Evolutionary conservation across 495 filamentous ascomycete genomes (phyloP).

Genomic region (Trypethelium eluteriae): DNA sequence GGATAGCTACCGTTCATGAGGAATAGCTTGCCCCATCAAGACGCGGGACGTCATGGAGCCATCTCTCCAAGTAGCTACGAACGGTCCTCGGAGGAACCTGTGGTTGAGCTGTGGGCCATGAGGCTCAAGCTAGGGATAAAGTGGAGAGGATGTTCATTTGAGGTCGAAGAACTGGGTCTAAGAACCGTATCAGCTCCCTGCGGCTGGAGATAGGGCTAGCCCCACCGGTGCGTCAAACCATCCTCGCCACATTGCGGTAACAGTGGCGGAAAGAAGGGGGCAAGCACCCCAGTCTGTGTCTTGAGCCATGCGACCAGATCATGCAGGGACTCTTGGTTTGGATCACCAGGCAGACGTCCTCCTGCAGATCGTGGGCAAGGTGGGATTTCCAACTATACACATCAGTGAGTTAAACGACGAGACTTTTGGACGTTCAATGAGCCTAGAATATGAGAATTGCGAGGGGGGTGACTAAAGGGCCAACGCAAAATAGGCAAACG

Average conservation of each 20-base stretch:
- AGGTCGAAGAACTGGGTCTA: neutral
- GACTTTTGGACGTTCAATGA: neutral
- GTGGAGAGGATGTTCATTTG: neutral
- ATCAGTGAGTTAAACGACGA: neutral
- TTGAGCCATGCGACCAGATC: neutral
- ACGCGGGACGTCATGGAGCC: neutral
- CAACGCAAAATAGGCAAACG: constrained; percentile 11
- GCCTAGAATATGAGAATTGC: neutral
- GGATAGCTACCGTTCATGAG: neutral
- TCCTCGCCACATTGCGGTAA: neutral
- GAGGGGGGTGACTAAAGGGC: constrained; percentile 4
- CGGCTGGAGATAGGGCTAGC: neutral
- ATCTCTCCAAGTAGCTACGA: neutral
- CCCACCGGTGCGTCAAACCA: neutral
- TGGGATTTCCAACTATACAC: neutral
- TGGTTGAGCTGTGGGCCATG: neutral
- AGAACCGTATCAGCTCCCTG: neutral
- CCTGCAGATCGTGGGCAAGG: neutral
- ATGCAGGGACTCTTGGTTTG: neutral
- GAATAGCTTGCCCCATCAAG: neutral
- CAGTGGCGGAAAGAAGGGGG: constrained; percentile 2
- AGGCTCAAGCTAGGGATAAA: constrained; percentile 1
- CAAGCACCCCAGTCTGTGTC: neutral
- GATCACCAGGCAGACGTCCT: neutral
- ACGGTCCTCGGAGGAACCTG: neutral